phyloP scores from a whole-genome alignment of 208 protist species.

The Angomonas deanei region DNA sequence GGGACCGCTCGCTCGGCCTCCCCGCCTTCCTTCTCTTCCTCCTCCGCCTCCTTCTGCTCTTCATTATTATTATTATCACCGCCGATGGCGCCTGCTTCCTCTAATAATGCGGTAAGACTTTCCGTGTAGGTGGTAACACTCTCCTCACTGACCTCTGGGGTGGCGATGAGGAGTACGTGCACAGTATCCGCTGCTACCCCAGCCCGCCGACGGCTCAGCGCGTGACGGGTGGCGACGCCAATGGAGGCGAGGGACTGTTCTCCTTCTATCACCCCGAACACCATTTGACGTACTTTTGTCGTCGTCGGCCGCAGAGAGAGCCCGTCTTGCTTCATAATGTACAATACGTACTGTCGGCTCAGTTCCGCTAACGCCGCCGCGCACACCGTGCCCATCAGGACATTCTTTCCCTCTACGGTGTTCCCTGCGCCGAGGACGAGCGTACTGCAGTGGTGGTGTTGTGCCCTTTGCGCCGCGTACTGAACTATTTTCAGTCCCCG shows the following conservation, averaged over 20 bases:
- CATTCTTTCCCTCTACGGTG: constrained; percentile 27
- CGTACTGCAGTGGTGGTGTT: constrained; percentile 19
- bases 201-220: not conserved
- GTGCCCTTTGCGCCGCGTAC: not conserved
- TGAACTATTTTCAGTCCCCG: not conserved
- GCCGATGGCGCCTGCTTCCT: not conserved
- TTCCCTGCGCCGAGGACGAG: constrained; percentile 42
- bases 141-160: not conserved
- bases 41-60: constrained; percentile 1
- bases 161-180: not conserved
- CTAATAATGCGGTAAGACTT: not conserved
- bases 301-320: constrained; percentile 30
- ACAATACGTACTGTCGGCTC: constrained; percentile 16
- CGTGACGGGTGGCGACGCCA: not conserved
- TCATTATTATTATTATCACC: not conserved
- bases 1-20: not conserved
- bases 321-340: constrained; percentile 48
- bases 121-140: not conserved
- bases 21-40: not conserved
- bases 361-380: constrained; percentile 13
- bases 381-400: constrained; percentile 28
- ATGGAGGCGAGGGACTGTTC: not conserved
- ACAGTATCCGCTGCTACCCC: not conserved
- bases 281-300: constrained; percentile 22
- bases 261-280: constrained; percentile 16